Percentiles rank a stretch among this genome's conserved stretches.
These are phyloP conservation scores for Nelumbo lutea DNA, from an alignment of 164 flowering plant species.

Conservation along the genomic window DNA sequence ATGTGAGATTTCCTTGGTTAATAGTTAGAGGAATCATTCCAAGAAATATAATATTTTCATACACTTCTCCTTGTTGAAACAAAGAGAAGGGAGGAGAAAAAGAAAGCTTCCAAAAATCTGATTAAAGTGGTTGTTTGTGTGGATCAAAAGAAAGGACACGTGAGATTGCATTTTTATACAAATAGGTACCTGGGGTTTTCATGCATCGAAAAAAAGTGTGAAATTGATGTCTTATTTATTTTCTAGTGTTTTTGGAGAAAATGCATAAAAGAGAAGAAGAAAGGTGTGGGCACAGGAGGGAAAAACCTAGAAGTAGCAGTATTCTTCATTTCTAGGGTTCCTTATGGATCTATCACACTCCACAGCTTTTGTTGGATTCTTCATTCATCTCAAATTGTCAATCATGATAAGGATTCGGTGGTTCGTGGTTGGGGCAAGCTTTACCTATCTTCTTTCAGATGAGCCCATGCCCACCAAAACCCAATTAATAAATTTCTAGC, in stretches of 20 bases:
- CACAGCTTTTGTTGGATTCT: background rate
- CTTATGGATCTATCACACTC: background rate
- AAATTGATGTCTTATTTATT: background rate
- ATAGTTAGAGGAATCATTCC: no score
- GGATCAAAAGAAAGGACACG: constrained; percentile 2
- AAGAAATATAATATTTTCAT: no score
- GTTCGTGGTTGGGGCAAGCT: background rate
- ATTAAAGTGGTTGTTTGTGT: constrained; percentile 3
- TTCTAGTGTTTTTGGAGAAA: background rate
- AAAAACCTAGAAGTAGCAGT: background rate
- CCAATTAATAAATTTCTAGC: background rate
- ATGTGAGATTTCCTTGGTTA: no score
- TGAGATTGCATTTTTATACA: background rate
- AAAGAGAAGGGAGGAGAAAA: no score
- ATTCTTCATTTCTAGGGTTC: background rate
- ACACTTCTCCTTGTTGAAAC: no score
- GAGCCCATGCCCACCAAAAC: background rate
- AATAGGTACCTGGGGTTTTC: background rate
- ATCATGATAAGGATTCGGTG: background rate
- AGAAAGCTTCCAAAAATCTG: background rate
- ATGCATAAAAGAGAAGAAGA: background rate
- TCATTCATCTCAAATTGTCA: background rate
- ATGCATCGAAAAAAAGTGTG: background rate
- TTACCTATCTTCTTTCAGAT: background rate
- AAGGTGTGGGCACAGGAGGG: background rate